Percentiles rank a stretch among this genome's conserved stretches.
These are phyloP conservation scores for Parmelia sp. DNA, from an alignment of 495 filamentous ascomycete species.

Conservation along the genomic window DNA sequence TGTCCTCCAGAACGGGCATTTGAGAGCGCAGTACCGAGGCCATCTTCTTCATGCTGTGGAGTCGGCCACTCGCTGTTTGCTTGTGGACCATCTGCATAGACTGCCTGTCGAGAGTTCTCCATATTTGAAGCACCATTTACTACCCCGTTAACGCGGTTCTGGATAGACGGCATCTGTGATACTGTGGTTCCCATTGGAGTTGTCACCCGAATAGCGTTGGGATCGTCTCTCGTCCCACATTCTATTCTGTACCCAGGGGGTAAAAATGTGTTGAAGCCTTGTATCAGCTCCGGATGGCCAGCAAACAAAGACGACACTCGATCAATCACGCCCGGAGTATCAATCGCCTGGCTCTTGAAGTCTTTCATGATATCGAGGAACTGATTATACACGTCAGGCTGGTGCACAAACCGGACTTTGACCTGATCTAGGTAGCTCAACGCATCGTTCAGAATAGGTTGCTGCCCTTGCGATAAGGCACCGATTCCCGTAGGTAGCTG, in stretches of 20 bases:
- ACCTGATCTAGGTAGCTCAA: constrained; percentile 97
- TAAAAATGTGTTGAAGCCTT: constrained; percentile 97
- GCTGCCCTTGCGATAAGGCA: constrained; percentile 72
- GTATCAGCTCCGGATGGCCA: constrained; percentile 92
- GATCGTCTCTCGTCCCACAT: constrained; percentile 84
- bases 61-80: constrained; percentile 23
- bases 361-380: constrained; percentile 99
- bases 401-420: constrained; percentile 94
- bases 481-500: constrained; percentile 50
- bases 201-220: constrained; percentile 92
- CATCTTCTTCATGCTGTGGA: constrained; percentile 26
- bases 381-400: constrained; percentile 95
- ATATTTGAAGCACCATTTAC: constrained; percentile 16
- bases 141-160: constrained; percentile 19
- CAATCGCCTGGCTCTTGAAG: constrained; percentile 98
- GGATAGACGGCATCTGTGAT: constrained; percentile 27
- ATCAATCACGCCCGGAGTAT: constrained; percentile 96
- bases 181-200: constrained; percentile 78
- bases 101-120: constrained; percentile 22
- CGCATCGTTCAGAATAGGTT: constrained; percentile 94
- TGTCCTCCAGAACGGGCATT: constrained; percentile 21
- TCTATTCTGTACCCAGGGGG: constrained; percentile 97
- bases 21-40: constrained; percentile 30
- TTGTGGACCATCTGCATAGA: constrained; percentile 25
- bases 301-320: constrained; percentile 95